phyloP scores from a whole-genome alignment of 1,139 yeast genomes.

The Geotrichum candidum region DNA sequence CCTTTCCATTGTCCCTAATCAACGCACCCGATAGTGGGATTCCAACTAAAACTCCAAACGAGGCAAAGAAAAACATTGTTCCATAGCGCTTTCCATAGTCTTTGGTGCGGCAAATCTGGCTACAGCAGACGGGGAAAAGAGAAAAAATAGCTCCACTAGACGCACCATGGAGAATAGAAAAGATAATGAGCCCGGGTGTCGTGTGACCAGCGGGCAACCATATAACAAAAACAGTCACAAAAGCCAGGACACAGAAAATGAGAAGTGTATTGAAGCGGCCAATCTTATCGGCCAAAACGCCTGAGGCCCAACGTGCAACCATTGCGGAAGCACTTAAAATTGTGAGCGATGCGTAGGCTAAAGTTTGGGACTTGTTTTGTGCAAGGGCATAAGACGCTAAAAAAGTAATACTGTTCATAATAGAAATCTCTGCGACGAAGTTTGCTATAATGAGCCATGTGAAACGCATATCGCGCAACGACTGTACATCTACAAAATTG shows the following conservation, averaged over 20 bases:
- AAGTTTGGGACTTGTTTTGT: conserved; percentile 48
- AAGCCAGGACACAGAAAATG: neutral
- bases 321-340: conserved; percentile 55
- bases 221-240: conserved; percentile 36
- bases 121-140: conserved; percentile 46
- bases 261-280: conserved; percentile 56
- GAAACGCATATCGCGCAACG: conserved; percentile 39
- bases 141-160: conserved; percentile 46
- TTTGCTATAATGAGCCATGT: conserved; percentile 40
- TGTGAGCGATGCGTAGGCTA: conserved; percentile 44
- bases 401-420: conserved; percentile 49
- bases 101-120: conserved; percentile 43
- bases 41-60: conserved; percentile 43
- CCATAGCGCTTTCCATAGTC: conserved; percentile 49
- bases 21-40: conserved; percentile 49
- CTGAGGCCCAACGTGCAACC: conserved; percentile 53
- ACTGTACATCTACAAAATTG: conserved; percentile 28
- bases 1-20: conserved; percentile 36
- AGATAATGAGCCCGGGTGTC: conserved; percentile 39
- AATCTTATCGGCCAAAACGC: conserved; percentile 46
- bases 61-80: conserved; percentile 42
- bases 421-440: conserved; percentile 50
- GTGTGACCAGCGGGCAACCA: conserved; percentile 51
- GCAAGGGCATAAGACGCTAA: conserved; percentile 51
- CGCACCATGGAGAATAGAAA: conserved; percentile 49